Evolutionary conservation across 371 early-diverging fungal genomes (phyloP).

Genomic region (Mucor lusitanicus): DNA sequence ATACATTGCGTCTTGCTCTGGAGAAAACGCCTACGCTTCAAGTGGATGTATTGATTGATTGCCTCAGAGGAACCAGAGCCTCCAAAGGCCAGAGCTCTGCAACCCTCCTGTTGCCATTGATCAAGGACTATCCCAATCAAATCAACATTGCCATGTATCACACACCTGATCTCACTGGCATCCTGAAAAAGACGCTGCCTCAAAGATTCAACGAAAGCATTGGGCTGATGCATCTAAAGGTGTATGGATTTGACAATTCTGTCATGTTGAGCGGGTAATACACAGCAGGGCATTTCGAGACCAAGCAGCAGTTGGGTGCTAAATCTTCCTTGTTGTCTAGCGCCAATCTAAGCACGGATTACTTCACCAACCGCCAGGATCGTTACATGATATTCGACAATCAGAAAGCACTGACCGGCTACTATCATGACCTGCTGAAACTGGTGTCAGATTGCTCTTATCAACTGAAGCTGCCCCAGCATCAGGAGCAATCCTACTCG

Average conservation of each 20-base stretch:
- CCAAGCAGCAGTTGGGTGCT: neutral
- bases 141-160: slow-evolving; percentile 79
- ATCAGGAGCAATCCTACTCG: slow-evolving; percentile 9
- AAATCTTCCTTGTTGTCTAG: slow-evolving; percentile 29
- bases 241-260: slow-evolving; percentile 87
- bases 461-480: slow-evolving; percentile 28
- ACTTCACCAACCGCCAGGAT: slow-evolving; percentile 95
- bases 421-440: slow-evolving; percentile 70
- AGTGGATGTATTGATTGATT: slow-evolving; percentile 82
- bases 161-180: slow-evolving; percentile 79
- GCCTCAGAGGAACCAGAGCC: slow-evolving; percentile 82
- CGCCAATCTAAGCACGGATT: slow-evolving; percentile 94
- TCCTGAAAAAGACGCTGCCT: slow-evolving; percentile 74
- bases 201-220: slow-evolving; percentile 89
- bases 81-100: slow-evolving; percentile 68
- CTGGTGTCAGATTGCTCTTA: slow-evolving; percentile 73
- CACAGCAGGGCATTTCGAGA: neutral
- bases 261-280: slow-evolving; percentile 87
- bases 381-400: slow-evolving; percentile 80
- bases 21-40: slow-evolving; percentile 50
- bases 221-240: slow-evolving; percentile 94
- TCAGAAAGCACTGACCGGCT: slow-evolving; percentile 56
- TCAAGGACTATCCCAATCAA: slow-evolving; percentile 66
- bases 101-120: slow-evolving; percentile 67
- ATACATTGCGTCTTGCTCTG: slow-evolving; percentile 61